Evolutionary conservation across 345 rosid genomes (phyloP).

Genomic region (Aegle marmelos): DNA sequence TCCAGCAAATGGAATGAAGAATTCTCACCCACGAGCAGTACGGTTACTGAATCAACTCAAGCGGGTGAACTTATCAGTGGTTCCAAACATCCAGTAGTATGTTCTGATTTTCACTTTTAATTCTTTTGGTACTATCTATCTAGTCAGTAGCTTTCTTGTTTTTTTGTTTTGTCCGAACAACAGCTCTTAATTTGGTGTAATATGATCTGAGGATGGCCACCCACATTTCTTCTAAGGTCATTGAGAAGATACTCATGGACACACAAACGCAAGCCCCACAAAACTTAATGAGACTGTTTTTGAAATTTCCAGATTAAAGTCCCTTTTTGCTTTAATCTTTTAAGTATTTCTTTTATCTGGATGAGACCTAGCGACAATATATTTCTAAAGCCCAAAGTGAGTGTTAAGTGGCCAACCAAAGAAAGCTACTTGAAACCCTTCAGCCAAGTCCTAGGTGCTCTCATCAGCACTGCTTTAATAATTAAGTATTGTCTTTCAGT

Average conservation of each 20-base stretch:
- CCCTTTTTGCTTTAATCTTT: background rate
- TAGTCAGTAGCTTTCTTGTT: background rate
- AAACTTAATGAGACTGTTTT: background rate
- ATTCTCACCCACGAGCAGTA: slow-evolving; percentile 60
- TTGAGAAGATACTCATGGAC: too few relatives aligned
- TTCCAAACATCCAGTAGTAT: slow-evolving; percentile 43
- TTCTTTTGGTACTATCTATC: background rate
- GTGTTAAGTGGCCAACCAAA: too few relatives aligned
- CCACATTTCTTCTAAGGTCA: background rate
- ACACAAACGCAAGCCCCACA: background rate
- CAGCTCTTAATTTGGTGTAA: background rate
- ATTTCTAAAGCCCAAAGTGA: background rate
- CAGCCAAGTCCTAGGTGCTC: too few relatives aligned
- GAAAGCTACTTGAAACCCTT: too few relatives aligned
- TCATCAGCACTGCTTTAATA: background rate
- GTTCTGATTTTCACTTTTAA: slow-evolving; percentile 19
- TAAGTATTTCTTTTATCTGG: background rate
- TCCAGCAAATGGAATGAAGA: slow-evolving; percentile 84
- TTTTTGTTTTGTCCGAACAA: background rate
- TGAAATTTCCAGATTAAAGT: slow-evolving; percentile 2
- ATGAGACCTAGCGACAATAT: background rate
- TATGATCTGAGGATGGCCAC: background rate
- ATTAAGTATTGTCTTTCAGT: background rate
- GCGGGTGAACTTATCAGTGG: slow-evolving; percentile 51
- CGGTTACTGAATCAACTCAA: slow-evolving; percentile 67